Percentiles rank a stretch among this genome's conserved stretches.
Conservation (phyloP, 352 stramenopile genomes). For the Phytophthora crassamura region DNA sequence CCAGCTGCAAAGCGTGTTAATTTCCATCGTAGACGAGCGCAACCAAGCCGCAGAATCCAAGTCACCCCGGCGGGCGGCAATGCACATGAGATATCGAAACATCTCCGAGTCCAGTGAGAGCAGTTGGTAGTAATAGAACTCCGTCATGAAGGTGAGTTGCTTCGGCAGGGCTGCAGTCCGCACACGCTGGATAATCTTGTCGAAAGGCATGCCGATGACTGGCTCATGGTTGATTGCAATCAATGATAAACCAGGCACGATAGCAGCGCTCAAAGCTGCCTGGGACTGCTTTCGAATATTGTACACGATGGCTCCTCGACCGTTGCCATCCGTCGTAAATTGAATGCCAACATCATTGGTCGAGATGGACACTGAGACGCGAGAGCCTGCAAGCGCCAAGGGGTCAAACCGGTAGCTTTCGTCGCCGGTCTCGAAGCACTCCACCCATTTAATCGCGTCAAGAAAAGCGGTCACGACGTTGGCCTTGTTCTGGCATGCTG, state of each 20-base stretch:
- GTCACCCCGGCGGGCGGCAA: conserved; percentile 75
- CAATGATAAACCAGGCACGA: conserved; percentile 74
- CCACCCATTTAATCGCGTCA: conserved; percentile 82
- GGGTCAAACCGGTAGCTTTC: conserved; percentile 48
- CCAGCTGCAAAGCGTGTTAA: conserved; percentile 79
- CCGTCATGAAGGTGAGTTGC: conserved; percentile 81
- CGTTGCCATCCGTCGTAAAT: conserved; percentile 80
- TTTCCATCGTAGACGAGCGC: conserved; percentile 51
- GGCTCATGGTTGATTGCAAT: conserved; percentile 87
- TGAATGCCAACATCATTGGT: conserved; percentile 87
- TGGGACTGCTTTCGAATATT: conserved; percentile 84
- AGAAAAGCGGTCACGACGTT: conserved; percentile 69
- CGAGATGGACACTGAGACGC: conserved; percentile 80
- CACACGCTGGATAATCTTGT: conserved; percentile 73
- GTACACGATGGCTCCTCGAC: conserved; percentile 77
- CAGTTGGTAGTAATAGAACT: conserved; percentile 89
- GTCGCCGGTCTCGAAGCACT: conserved; percentile 56
- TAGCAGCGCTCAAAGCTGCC: conserved; percentile 72
- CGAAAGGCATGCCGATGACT: conserved; percentile 80
- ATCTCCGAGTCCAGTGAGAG: conserved; percentile 78
- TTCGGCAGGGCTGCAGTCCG: conserved; percentile 77
- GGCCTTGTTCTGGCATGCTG: conserved; percentile 73
- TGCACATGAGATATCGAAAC: conserved; percentile 81
- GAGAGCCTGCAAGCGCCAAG: conserved; percentile 58
- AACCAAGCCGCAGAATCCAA: conserved; percentile 73